These are phyloP conservation scores for Opeltia flavorubescens DNA, from an alignment of 495 filamentous ascomycete species.

Conservation along the genomic window DNA sequence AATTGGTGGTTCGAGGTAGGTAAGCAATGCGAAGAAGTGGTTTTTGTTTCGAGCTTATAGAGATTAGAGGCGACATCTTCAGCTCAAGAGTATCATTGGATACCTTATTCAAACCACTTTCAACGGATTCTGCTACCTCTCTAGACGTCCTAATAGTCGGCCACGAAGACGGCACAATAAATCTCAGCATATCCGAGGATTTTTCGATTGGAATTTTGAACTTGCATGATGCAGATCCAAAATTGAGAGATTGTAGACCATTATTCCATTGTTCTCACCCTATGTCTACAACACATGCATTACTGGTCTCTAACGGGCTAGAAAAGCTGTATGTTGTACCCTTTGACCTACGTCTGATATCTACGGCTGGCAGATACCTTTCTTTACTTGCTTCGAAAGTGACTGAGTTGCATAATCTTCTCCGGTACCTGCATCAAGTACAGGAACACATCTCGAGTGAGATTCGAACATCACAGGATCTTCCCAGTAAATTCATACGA, in stretches of 20 bases:
- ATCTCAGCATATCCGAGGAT: conserved; percentile 79
- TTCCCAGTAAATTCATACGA: conserved; percentile 60
- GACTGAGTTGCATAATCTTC: conserved; percentile 70
- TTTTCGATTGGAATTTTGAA: conserved; percentile 65
- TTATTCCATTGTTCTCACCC: conserved; percentile 51
- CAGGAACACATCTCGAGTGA: conserved; percentile 60
- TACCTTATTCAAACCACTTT: conserved; percentile 49
- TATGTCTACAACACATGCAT: conserved; percentile 57
- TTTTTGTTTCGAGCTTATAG: conserved; percentile 4
- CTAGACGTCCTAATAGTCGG: conserved; percentile 76
- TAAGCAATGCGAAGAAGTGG: conserved; percentile 1
- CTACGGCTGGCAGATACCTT: conserved; percentile 62
- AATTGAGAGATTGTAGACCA: conserved; percentile 8
- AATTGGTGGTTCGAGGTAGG: conserved; percentile 43
- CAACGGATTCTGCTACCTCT: conserved; percentile 46
- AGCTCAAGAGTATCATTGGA: conserved; percentile 56
- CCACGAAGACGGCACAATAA: conserved; percentile 62
- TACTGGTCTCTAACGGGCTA: conserved; percentile 37
- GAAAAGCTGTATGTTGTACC: conserved; percentile 48
- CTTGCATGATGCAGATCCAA: conserved; percentile 18
- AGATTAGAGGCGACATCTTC: conserved; percentile 52
- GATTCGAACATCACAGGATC: conserved; percentile 69
- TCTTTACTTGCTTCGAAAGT: conserved; percentile 75
- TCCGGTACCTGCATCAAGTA: conserved; percentile 67
- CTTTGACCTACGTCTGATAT: conserved; percentile 70